phyloP scores from a whole-genome alignment of 768 basidiomycete genomes.

The Leccinum ochraceum region DNA sequence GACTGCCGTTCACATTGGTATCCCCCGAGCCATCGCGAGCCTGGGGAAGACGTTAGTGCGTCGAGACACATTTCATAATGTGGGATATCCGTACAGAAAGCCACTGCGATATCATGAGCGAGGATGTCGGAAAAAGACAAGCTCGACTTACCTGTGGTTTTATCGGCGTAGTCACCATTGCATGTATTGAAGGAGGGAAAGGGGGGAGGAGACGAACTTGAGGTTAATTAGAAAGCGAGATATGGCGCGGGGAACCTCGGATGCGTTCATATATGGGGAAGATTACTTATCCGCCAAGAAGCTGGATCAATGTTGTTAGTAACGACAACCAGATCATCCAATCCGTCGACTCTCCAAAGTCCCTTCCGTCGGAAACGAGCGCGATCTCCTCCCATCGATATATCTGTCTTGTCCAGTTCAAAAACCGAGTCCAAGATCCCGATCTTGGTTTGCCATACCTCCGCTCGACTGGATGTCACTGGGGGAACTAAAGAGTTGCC shows the following conservation, averaged over 20 bases:
- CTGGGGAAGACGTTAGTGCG: slow-evolving; percentile 10
- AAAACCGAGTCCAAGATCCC: not conserved
- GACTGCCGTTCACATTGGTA: not conserved
- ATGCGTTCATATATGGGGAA: slow-evolving; percentile 19
- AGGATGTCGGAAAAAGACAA: not conserved
- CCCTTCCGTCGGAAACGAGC: not conserved
- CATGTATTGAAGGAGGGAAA: slow-evolving; percentile 8
- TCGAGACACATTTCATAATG: not conserved
- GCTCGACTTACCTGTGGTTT: slow-evolving; percentile 15
- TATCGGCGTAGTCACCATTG: slow-evolving; percentile 23
- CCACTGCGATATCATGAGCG: slow-evolving; percentile 17
- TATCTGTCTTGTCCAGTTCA: not conserved
- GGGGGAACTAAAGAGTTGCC: slow-evolving; percentile 1
- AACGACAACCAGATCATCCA: slow-evolving; percentile 2
- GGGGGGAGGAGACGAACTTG: not conserved
- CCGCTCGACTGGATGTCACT: not conserved
- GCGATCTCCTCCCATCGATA: not conserved
- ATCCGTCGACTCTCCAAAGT: not conserved
- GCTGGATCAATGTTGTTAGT: slow-evolving; percentile 16
- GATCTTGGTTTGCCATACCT: not conserved
- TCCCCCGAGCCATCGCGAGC: slow-evolving; percentile 8
- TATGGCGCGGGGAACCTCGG: slow-evolving; percentile 17
- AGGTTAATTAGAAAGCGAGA: slow-evolving; percentile 6
- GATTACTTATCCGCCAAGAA: slow-evolving; percentile 17
- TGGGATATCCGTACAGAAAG: slow-evolving; percentile 22